Conservation (phyloP, 2,329 filamentous ascomycete genomes). For the Lasiodiplodia theobromae region DNA sequence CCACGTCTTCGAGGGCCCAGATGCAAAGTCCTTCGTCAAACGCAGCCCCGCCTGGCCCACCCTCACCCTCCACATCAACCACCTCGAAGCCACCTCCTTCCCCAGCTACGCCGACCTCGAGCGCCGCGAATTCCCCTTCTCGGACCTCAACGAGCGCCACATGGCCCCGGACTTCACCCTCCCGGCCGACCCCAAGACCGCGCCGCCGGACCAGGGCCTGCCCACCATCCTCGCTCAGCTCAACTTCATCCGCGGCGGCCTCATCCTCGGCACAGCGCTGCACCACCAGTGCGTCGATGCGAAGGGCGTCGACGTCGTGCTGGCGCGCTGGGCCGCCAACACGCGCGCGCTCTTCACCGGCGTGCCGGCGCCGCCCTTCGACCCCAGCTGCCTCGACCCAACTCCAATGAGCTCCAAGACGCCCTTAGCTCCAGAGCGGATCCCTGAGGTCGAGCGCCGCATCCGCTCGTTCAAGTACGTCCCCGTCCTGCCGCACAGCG, state of each 20-base stretch:
- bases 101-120: constrained; percentile 33
- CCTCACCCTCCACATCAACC: constrained; percentile 29
- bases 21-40: constrained; percentile 33
- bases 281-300: constrained; percentile 38
- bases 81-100: constrained; percentile 30
- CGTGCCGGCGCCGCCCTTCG: constrained; percentile 22
- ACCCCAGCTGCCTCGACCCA: constrained; percentile 23
- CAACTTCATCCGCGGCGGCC: constrained; percentile 40
- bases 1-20: constrained; percentile 30
- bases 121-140: constrained; percentile 32
- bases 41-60: constrained; percentile 31
- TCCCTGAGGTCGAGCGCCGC: not conserved
- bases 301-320: constrained; percentile 34
- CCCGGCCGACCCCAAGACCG: not conserved
- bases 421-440: not conserved
- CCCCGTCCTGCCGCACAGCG: constrained; percentile 31
- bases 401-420: constrained; percentile 6
- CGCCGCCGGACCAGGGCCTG: constrained; percentile 9
- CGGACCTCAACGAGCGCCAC: constrained; percentile 28
- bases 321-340: constrained; percentile 36
- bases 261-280: constrained; percentile 39
- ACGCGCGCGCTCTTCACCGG: constrained; percentile 33
- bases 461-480: constrained; percentile 31
- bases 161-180: constrained; percentile 15
- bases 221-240: constrained; percentile 35